These are phyloP conservation scores for Trichoderma virens DNA, from an alignment of 495 filamentous ascomycete species.

Conservation along the genomic window DNA sequence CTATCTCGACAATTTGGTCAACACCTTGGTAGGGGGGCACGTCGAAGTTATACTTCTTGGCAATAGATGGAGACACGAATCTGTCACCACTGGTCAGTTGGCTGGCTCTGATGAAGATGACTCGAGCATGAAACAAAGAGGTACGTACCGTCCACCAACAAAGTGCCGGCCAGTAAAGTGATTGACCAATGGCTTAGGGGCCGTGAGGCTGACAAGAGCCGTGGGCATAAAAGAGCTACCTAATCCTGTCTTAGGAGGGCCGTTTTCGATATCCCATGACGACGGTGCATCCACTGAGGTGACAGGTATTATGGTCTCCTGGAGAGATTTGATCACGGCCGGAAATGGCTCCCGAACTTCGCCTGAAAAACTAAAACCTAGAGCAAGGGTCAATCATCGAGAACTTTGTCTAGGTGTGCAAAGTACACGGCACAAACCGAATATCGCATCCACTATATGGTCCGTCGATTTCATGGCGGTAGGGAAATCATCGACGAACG, in stretches of 20 bases:
- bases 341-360: slow-evolving; percentile 86
- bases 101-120: too few species aligned
- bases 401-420: slow-evolving; percentile 11
- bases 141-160: slow-evolving; percentile 62
- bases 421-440: slow-evolving; percentile 46
- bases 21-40: slow-evolving; percentile 77
- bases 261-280: slow-evolving; percentile 84
- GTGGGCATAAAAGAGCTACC: slow-evolving; percentile 72
- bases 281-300: slow-evolving; percentile 87
- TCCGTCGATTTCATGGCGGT: slow-evolving; percentile 56
- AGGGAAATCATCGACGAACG: slow-evolving; percentile 76
- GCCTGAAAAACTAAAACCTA: slow-evolving; percentile 88
- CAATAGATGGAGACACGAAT: slow-evolving; percentile 72
- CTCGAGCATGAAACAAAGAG: not conserved
- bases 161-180: slow-evolving; percentile 83
- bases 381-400: not conserved
- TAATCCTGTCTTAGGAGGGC: slow-evolving; percentile 70
- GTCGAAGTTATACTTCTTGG: slow-evolving; percentile 80
- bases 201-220: slow-evolving; percentile 80
- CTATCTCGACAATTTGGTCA: slow-evolving; percentile 82
- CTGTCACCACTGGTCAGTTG: slow-evolving; percentile 32
- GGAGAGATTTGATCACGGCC: slow-evolving; percentile 66
- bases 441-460: slow-evolving; percentile 88
- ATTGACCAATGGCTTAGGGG: slow-evolving; percentile 87
- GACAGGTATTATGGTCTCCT: slow-evolving; percentile 63